Conservation (phyloP, 2,329 filamentous ascomycete genomes). For the Phaeophleospora eucalypticola region DNA sequence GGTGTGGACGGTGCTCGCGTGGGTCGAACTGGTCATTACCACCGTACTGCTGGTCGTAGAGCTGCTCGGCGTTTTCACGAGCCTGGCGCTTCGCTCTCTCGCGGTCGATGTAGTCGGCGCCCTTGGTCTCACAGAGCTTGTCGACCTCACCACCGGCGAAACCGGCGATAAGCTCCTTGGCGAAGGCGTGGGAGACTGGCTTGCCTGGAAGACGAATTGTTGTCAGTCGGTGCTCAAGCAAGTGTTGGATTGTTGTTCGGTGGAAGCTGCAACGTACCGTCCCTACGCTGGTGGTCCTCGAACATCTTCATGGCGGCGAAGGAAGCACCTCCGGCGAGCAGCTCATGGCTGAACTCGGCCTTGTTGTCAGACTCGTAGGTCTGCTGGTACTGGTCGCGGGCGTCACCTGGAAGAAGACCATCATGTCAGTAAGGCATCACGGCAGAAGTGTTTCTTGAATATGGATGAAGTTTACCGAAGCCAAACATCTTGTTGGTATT, state of each 20-base stretch:
- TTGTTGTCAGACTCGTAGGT: constrained; percentile 51
- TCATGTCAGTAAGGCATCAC: constrained; percentile 3
- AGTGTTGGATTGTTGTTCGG: no score
- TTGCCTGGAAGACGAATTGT: constrained; percentile 59
- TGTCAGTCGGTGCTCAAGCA: no score
- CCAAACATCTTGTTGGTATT: constrained; percentile 41
- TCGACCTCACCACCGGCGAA: constrained; percentile 72
- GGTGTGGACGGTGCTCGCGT: constrained; percentile 37
- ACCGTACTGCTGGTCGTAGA: constrained; percentile 50
- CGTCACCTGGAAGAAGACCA: constrained; percentile 41
- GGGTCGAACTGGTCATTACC: constrained; percentile 46
- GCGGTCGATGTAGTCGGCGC: constrained; percentile 46
- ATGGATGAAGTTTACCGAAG: no score
- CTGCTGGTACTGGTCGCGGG: constrained; percentile 51
- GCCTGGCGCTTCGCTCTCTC: constrained; percentile 47
- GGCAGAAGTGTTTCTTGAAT: no score
- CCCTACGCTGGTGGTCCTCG: constrained; percentile 67
- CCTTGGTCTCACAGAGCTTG: constrained; percentile 61
- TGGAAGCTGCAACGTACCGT: constrained; percentile 40
- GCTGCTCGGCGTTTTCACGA: constrained; percentile 39
- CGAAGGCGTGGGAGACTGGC: constrained; percentile 66
- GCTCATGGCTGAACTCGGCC: constrained; percentile 65
- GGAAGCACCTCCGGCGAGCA: constrained; percentile 69
- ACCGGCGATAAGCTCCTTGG: constrained; percentile 71
- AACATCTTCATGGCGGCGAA: constrained; percentile 78